Conservation (phyloP, 257 asterid species). For the Solanum piurae region DNA sequence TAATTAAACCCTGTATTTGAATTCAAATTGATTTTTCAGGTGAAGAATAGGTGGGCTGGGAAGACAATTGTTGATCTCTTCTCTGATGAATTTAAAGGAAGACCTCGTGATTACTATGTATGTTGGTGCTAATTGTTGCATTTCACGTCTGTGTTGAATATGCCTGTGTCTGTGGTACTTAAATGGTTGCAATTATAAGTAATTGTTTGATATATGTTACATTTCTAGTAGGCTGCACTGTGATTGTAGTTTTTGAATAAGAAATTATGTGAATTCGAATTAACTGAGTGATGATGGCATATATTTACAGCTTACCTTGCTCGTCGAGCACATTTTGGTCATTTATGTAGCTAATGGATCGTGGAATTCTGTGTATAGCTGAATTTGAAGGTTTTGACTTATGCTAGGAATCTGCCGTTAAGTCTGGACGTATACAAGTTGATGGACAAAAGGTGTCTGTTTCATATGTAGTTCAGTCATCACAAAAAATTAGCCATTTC, state of each 20-base stretch:
- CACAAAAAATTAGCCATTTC: constrained; percentile 93
- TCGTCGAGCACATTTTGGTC: not conserved
- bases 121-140: constrained; percentile 1
- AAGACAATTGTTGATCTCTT: constrained; percentile 87
- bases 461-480: constrained; percentile 56
- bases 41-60: constrained; percentile 80
- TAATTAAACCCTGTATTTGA: not conserved
- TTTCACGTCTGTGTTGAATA: not conserved
- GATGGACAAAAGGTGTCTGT: constrained; percentile 66
- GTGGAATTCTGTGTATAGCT: not conserved
- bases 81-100: constrained; percentile 82
- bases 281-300: not conserved
- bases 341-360: not conserved
- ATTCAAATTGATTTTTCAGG: constrained; percentile 37
- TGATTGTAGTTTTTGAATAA: not conserved
- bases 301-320: not conserved
- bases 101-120: constrained; percentile 82
- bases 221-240: not conserved
- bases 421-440: constrained; percentile 83
- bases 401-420: constrained; percentile 76
- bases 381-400: not conserved
- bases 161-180: not conserved
- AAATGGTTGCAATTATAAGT: not conserved
- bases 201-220: not conserved
- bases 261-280: not conserved